Evolutionary conservation across 306 rosid genomes (phyloP).

Genomic region (Vigna nakashimae): DNA sequence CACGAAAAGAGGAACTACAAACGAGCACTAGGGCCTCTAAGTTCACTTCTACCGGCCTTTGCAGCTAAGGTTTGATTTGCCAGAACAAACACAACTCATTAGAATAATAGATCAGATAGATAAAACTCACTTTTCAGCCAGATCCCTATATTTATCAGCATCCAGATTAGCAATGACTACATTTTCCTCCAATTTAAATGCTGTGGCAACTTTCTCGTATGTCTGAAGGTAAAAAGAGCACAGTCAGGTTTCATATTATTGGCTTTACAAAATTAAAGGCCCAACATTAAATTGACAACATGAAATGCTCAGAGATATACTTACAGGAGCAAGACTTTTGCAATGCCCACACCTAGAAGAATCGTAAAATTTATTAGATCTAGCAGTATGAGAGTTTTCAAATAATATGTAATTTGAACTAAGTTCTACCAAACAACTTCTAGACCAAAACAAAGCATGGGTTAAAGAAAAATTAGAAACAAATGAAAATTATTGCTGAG

Average conservation of each 20-base stretch:
- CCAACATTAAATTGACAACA: conserved; percentile 21
- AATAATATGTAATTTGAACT: background rate
- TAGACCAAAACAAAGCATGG: background rate
- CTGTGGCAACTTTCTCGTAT: conserved; percentile 88
- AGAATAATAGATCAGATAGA: conserved; percentile 24
- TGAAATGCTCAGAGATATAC: conserved; percentile 41
- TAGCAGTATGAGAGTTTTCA: background rate
- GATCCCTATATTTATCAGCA: conserved; percentile 86
- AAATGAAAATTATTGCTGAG: conserved; percentile 21
- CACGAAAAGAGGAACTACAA: background rate
- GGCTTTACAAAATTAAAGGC: conserved; percentile 26
- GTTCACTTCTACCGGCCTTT: background rate
- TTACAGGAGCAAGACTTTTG: conserved; percentile 96
- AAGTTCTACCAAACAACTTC: background rate
- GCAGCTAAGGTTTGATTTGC: conserved; percentile 22
- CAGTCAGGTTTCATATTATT: conserved; percentile 35
- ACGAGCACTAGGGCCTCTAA: background rate
- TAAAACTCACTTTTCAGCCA: conserved; percentile 87
- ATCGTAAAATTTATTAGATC: conserved; percentile 41
- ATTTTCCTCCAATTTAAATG: conserved; percentile 69
- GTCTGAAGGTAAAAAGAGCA: conserved; percentile 52
- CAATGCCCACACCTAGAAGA: conserved; percentile 93
- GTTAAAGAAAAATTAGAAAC: conserved; percentile 10
- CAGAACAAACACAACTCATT: background rate
- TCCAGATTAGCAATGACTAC: conserved; percentile 90